Conservation (phyloP, 768 basidiomycete genomes). For the Pleurotus pulmonarius region DNA sequence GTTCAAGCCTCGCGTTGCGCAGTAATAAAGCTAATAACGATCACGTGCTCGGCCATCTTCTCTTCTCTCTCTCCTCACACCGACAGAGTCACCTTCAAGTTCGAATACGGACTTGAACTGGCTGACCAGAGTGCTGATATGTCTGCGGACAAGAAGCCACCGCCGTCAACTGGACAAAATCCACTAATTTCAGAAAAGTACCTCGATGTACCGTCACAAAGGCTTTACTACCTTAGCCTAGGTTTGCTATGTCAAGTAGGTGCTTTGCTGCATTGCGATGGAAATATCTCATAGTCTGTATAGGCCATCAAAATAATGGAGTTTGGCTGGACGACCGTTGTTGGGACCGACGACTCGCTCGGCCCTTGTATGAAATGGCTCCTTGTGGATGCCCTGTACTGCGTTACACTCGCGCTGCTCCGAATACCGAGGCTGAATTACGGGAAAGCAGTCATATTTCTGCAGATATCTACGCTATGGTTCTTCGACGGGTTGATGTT, state of each 20-base stretch:
- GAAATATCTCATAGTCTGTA: background rate
- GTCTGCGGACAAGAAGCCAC: slow-evolving; percentile 13
- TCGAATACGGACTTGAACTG: background rate
- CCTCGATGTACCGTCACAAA: slow-evolving; percentile 73
- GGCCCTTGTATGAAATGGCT: slow-evolving; percentile 64
- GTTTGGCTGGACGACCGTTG: slow-evolving; percentile 52
- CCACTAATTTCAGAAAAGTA: slow-evolving; percentile 72
- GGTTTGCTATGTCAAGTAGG: slow-evolving; percentile 74
- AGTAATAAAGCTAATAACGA: slow-evolving; percentile 3
- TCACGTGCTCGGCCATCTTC: slow-evolving; percentile 6
- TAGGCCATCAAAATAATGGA: slow-evolving; percentile 79
- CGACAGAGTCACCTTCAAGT: background rate
- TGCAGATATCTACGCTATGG: slow-evolving; percentile 61
- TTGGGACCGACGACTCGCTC: slow-evolving; percentile 36
- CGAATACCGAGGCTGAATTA: slow-evolving; percentile 76
- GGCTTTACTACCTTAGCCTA: slow-evolving; percentile 74
- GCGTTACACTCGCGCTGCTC: slow-evolving; percentile 51
- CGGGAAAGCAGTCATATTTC: slow-evolving; percentile 53
- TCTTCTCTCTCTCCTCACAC: background rate
- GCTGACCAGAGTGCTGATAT: slow-evolving; percentile 10
- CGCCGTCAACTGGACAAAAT: slow-evolving; percentile 9
- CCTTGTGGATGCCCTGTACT: slow-evolving; percentile 62
- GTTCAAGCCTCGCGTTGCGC: background rate
- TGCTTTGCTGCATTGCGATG: background rate
- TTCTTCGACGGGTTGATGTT: slow-evolving; percentile 69